A percentile compares a stretch with the other conserved stretches of the same genome.
phyloP scores from a whole-genome alignment of 1,139 yeast species.

The Geotrichum citri-aurantii region DNA sequence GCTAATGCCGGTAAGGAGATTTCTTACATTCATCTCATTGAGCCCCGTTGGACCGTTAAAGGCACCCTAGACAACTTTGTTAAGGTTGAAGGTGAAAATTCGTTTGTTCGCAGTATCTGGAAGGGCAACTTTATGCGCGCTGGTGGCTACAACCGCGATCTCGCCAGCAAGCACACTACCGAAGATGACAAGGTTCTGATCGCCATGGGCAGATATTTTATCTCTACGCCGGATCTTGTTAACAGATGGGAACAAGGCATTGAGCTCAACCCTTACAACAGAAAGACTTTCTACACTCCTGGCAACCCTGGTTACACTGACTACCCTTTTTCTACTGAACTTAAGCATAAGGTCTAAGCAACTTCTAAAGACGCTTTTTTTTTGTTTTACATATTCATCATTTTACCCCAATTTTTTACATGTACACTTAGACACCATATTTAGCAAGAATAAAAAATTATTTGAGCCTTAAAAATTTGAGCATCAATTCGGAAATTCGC shows the following conservation, averaged over 20 bases:
- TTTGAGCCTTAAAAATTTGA: too few species aligned
- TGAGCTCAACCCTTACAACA: not conserved
- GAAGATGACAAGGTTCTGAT: conserved; percentile 39
- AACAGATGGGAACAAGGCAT: conserved; percentile 1
- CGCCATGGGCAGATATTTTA: conserved; percentile 23
- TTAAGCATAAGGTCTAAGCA: not conserved
- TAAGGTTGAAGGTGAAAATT: not conserved
- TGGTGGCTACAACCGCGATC: conserved; percentile 36
- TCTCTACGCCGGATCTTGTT: conserved; percentile 8
- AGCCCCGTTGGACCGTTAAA: conserved; percentile 36
- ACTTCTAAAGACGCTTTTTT: not conserved
- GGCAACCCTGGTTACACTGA: conserved; percentile 19
- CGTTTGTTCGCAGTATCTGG: conserved; percentile 32
- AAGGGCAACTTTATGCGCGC: conserved; percentile 39
- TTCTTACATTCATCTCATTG: conserved; percentile 52
- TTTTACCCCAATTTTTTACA: too few species aligned
- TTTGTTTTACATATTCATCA: not conserved
- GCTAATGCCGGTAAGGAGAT: conserved; percentile 37
- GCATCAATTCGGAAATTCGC: too few species aligned
- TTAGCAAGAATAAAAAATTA: too few species aligned
- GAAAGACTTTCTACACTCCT: conserved; percentile 6
- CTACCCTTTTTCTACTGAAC: conserved; percentile 4
- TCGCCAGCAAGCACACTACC: conserved; percentile 27
- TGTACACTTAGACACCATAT: too few species aligned
- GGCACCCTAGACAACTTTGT: conserved; percentile 8